Evolutionary conservation across 768 basidiomycete genomes (phyloP).

Genomic region (Lentinula raphanica): DNA sequence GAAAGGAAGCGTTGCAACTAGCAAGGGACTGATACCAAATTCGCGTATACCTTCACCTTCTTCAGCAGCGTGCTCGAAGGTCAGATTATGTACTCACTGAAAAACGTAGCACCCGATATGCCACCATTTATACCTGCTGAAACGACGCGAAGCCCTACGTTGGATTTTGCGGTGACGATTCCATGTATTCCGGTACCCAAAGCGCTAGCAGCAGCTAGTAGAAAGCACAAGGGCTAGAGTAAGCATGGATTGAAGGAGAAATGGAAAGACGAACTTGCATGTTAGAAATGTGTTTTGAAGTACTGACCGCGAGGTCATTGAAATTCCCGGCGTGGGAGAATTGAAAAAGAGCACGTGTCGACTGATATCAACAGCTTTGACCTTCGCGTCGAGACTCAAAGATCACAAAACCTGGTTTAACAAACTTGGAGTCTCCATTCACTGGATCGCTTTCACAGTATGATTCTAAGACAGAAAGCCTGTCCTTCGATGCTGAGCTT

Average conservation of each 20-base stretch:
- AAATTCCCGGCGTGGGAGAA: neutral
- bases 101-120: constrained; percentile 70
- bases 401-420: no score
- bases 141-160: constrained; percentile 41
- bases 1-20: constrained; percentile 41
- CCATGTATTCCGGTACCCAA: constrained; percentile 39
- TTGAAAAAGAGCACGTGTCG: neutral
- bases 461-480: no score
- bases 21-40: constrained; percentile 62
- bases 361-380: neutral
- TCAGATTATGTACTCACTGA: constrained; percentile 45
- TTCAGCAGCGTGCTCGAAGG: neutral
- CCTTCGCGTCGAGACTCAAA: neutral
- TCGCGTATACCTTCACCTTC: constrained; percentile 60
- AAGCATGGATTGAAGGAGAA: constrained; percentile 5
- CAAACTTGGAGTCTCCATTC: no score
- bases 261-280: constrained; percentile 72
- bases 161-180: constrained; percentile 43
- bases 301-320: constrained; percentile 22
- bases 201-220: constrained; percentile 54
- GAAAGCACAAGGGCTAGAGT: constrained; percentile 18
- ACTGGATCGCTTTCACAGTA: no score
- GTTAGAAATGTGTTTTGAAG: constrained; percentile 55
- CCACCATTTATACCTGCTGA: constrained; percentile 70
- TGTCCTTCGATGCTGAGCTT: no score